Evolutionary conservation across 352 stramenopile species (phyloP).

Genomic region (Achlya hypogyna): DNA sequence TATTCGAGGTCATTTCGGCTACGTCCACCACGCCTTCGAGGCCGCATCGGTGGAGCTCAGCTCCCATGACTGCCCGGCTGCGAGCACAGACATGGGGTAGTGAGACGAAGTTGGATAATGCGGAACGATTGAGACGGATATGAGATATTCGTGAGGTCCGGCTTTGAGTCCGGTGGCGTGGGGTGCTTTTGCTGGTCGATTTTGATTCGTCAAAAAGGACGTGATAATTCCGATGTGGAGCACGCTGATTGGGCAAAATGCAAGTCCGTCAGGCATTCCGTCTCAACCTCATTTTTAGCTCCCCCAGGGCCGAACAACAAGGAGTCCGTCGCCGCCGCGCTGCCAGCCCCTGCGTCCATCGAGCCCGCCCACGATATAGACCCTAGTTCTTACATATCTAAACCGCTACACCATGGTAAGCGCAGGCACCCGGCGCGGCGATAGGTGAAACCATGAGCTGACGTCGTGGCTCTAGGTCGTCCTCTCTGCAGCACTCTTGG

Average conservation of each 20-base stretch:
- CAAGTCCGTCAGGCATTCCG: neutral
- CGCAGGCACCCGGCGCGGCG: neutral
- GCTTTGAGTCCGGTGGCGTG: neutral
- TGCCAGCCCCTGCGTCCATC: neutral
- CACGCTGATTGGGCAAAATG: conserved; percentile 8
- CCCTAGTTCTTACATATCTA: neutral
- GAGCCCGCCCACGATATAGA: neutral
- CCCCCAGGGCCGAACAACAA: neutral
- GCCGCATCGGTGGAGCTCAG: too few species aligned
- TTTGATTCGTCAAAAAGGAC: conserved; percentile 10
- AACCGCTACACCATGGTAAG: neutral
- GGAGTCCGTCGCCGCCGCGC: neutral
- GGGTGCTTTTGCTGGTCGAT: conserved; percentile 8
- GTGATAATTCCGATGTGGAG: conserved; percentile 2
- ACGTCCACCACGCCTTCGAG: too few species aligned
- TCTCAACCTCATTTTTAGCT: conserved; percentile 16
- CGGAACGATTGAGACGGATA: neutral
- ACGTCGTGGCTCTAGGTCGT: conserved; percentile 77
- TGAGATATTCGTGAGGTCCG: neutral
- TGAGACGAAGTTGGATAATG: neutral
- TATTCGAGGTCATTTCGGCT: too few species aligned
- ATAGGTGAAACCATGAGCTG: neutral
- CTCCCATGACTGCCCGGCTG: too few species aligned
- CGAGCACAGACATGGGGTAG: too few species aligned
- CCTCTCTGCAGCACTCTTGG: conserved; percentile 91